These are phyloP conservation scores for Ogataea chonburiensis DNA, from an alignment of 805 yeast species.

Conservation along the genomic window DNA sequence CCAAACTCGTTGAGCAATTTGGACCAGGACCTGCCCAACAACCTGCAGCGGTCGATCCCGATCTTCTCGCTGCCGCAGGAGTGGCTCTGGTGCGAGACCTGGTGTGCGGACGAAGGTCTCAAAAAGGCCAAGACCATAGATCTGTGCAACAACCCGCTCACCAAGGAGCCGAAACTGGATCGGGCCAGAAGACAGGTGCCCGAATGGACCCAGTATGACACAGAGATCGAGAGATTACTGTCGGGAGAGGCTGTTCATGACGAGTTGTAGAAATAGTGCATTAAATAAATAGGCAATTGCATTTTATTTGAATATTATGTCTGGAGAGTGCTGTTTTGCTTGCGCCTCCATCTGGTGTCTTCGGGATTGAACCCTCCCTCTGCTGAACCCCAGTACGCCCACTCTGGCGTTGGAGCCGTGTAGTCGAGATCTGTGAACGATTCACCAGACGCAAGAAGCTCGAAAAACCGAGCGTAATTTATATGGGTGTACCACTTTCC, in stretches of 20 bases:
- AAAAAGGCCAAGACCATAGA: slow-evolving; percentile 74
- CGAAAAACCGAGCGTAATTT: slow-evolving; percentile 73
- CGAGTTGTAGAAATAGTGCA: slow-evolving; percentile 13
- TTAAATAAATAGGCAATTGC: too few relatives aligned
- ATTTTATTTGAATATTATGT: background rate
- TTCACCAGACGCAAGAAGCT: slow-evolving; percentile 58
- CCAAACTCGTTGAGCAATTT: slow-evolving; percentile 75
- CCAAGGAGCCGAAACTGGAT: slow-evolving; percentile 75
- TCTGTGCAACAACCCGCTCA: slow-evolving; percentile 78
- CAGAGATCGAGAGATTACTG: slow-evolving; percentile 42
- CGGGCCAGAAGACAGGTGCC: slow-evolving; percentile 74
- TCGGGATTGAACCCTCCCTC: slow-evolving; percentile 89
- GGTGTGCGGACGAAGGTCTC: slow-evolving; percentile 72
- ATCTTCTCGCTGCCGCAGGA: slow-evolving; percentile 75
- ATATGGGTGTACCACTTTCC: slow-evolving; percentile 88
- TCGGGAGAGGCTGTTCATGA: slow-evolving; percentile 9
- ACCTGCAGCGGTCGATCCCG: slow-evolving; percentile 64
- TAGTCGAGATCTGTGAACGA: slow-evolving; percentile 80
- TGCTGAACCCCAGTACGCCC: slow-evolving; percentile 88
- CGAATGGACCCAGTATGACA: slow-evolving; percentile 72
- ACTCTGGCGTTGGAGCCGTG: slow-evolving; percentile 74
- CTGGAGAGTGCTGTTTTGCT: slow-evolving; percentile 43
- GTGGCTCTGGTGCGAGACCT: slow-evolving; percentile 93
- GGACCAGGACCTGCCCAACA: slow-evolving; percentile 94
- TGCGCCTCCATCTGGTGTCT: slow-evolving; percentile 67